Evolutionary conservation across 1,139 yeast genomes (phyloP).

Genomic region (Scheffersomyces lignicola): DNA sequence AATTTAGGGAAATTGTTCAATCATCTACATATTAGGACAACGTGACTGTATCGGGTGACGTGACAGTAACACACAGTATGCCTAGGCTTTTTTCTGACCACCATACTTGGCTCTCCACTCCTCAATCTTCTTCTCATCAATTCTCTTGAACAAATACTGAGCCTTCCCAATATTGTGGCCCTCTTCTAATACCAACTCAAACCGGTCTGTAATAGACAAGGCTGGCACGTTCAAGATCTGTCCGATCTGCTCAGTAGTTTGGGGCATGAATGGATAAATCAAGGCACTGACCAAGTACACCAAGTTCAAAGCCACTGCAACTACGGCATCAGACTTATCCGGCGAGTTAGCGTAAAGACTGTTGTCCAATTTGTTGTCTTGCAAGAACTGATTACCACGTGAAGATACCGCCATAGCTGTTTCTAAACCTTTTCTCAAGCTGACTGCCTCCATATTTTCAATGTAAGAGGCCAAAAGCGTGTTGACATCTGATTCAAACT

Average conservation of each 20-base stretch:
- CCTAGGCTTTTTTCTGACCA: conserved; percentile 49
- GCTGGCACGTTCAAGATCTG: conserved; percentile 83
- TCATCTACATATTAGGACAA: too few relatives aligned
- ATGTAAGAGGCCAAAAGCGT: conserved; percentile 59
- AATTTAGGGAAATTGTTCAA: too few relatives aligned
- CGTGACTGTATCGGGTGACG: too few relatives aligned
- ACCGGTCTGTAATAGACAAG: conserved; percentile 73
- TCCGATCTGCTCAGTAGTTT: conserved; percentile 65
- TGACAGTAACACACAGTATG: too few relatives aligned
- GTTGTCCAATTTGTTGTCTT: conserved; percentile 93
- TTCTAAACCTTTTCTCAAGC: conserved; percentile 86
- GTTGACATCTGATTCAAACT: conserved; percentile 60
- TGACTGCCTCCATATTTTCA: conserved; percentile 74
- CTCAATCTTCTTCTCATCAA: conserved; percentile 84
- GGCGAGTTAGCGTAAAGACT: conserved; percentile 74
- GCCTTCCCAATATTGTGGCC: conserved; percentile 94
- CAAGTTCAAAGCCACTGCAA: conserved; percentile 87
- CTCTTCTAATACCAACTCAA: conserved; percentile 63
- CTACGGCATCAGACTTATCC: conserved; percentile 85
- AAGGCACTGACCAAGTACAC: conserved; percentile 80
- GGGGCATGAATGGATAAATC: conserved; percentile 89
- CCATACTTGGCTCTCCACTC: conserved; percentile 89
- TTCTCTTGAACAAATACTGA: conserved; percentile 85
- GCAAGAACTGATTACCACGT: conserved; percentile 92
- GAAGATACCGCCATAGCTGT: conserved; percentile 88